Conservation (phyloP, 2,329 filamentous ascomycete species). For the Lasiodiplodia hormozganensis region DNA sequence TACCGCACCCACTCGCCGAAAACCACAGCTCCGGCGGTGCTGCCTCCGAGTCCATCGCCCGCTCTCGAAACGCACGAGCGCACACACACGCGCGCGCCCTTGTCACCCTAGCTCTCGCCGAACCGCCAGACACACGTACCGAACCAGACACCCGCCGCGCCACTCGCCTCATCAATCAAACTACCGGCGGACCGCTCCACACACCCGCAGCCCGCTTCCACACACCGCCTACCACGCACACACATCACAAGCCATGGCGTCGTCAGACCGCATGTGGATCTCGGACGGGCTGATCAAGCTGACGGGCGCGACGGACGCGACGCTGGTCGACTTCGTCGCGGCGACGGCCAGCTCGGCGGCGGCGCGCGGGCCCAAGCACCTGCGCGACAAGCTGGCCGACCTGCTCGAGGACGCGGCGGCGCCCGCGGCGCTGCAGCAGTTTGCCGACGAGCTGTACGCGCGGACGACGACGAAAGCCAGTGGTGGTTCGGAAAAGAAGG, state of each 20-base stretch:
- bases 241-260: not conserved
- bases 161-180: too few species aligned
- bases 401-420: conserved; percentile 57
- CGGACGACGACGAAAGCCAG: conserved; percentile 35
- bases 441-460: conserved; percentile 56
- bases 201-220: not conserved
- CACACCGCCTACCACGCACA: not conserved
- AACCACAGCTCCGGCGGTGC: too few species aligned
- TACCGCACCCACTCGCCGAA: not conserved
- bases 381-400: conserved; percentile 59
- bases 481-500: conserved; percentile 21
- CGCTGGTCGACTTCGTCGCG: conserved; percentile 64
- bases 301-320: conserved; percentile 62
- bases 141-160: too few species aligned
- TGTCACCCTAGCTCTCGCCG: not conserved
- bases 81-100: not conserved
- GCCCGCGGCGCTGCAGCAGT: conserved; percentile 53
- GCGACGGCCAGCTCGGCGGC: conserved; percentile 55
- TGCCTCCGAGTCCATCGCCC: not conserved
- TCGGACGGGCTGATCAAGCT: conserved; percentile 61
- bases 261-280: conserved; percentile 38
- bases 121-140: not conserved
- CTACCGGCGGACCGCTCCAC: not conserved
- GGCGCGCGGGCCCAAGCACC: conserved; percentile 54
- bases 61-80: not conserved